phyloP scores from a whole-genome alignment of 805 yeast genomes.

The Saturnispora besseyi region DNA sequence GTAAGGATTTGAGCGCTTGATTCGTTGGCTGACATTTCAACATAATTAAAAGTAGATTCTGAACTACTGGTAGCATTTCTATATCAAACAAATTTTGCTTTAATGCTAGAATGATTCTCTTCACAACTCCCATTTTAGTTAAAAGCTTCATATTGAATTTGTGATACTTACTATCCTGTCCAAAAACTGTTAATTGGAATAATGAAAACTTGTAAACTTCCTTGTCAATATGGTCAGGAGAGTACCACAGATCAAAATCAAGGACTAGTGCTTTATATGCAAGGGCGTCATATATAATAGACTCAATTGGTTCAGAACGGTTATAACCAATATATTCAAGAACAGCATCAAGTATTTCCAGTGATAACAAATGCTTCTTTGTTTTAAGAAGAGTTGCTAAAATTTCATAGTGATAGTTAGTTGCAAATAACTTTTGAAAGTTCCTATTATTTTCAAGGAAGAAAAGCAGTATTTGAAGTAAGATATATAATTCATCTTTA shows the following conservation, averaged over 20 bases:
- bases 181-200: slow-evolving; percentile 49
- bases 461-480: slow-evolving; percentile 35
- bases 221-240: slow-evolving; percentile 18
- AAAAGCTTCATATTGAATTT: slow-evolving; percentile 45
- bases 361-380: slow-evolving; percentile 31
- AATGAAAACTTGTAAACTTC: slow-evolving; percentile 45
- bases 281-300: slow-evolving; percentile 44
- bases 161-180: slow-evolving; percentile 42
- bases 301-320: slow-evolving; percentile 39
- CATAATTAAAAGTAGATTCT: slow-evolving; percentile 32
- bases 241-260: slow-evolving; percentile 55
- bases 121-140: slow-evolving; percentile 38
- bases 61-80: slow-evolving; percentile 30
- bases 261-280: slow-evolving; percentile 53
- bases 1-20: slow-evolving; percentile 45
- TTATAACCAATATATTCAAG: slow-evolving; percentile 50
- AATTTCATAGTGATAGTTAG: slow-evolving; percentile 50
- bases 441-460: slow-evolving; percentile 32
- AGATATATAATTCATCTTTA: slow-evolving; percentile 25
- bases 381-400: slow-evolving; percentile 44
- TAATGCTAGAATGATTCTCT: slow-evolving; percentile 40
- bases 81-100: slow-evolving; percentile 33
- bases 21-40: slow-evolving; percentile 42
- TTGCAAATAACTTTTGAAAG: slow-evolving; percentile 53
- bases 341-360: slow-evolving; percentile 41